Evolutionary conservation across 2,329 filamentous ascomycete species (phyloP).

Genomic region (Xylaria sp.): DNA sequence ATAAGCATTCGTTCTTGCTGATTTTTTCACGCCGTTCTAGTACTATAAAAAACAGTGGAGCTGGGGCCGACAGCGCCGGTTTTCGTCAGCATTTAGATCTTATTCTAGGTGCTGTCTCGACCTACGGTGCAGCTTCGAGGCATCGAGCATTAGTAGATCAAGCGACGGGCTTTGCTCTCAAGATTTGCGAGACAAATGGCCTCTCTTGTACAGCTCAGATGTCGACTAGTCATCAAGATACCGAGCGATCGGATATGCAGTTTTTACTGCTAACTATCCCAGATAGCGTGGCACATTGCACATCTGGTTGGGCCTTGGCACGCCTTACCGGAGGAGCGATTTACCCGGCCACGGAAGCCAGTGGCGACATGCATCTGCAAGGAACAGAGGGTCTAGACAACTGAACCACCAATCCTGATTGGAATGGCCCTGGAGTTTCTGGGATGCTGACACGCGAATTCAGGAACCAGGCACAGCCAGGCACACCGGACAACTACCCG

Average conservation of each 20-base stretch:
- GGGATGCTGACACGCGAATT: conserved; percentile 29
- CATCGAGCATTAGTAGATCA: not conserved
- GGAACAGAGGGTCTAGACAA: conserved; percentile 26
- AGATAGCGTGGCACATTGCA: not conserved
- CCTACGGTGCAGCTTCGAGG: not conserved
- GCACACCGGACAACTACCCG: conserved; percentile 5
- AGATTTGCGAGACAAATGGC: not conserved
- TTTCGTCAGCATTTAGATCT: conserved; percentile 8
- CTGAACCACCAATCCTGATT: conserved; percentile 10
- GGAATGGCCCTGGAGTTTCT: not conserved
- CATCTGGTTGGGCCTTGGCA: conserved; percentile 9
- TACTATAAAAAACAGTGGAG: conserved; percentile 1
- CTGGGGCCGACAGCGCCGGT: not conserved
- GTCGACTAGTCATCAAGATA: not conserved
- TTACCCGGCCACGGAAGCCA: conserved; percentile 13
- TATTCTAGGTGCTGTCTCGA: not conserved
- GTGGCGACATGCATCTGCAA: conserved; percentile 30
- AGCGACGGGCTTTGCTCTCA: not conserved
- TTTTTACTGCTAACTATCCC: not conserved
- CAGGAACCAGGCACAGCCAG: conserved; percentile 35
- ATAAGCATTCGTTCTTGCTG: conserved; percentile 3
- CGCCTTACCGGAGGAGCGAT: conserved; percentile 8
- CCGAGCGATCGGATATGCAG: not conserved
- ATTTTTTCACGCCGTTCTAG: conserved; percentile 1
- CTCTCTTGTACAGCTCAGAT: not conserved